phyloP scores from a whole-genome alignment of 1,139 yeast genomes.

The Fermentozyma sake region DNA sequence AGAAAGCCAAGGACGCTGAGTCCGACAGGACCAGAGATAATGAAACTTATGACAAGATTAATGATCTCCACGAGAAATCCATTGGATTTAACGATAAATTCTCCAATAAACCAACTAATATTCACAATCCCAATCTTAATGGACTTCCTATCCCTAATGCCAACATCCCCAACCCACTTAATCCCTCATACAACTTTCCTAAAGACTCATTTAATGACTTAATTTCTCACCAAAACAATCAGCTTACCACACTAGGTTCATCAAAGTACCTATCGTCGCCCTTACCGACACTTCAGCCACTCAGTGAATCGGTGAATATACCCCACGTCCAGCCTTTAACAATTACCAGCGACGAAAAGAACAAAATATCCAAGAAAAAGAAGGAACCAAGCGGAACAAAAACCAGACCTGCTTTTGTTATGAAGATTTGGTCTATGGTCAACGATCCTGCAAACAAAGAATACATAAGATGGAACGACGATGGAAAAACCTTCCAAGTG shows the following conservation, averaged over 20 bases:
- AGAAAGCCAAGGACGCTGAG: no score
- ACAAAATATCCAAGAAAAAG: slow-evolving; percentile 17
- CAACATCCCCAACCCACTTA: no score
- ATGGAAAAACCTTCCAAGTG: slow-evolving; percentile 83
- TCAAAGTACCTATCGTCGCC: slow-evolving; percentile 11
- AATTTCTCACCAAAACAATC: slow-evolving; percentile 6
- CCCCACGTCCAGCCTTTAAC: slow-evolving; percentile 18
- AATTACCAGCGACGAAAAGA: slow-evolving; percentile 4
- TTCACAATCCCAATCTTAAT: no score
- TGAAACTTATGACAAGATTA: no score
- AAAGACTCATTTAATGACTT: no score
- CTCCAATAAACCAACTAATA: no score
- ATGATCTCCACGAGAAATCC: no score
- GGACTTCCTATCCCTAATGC: no score
- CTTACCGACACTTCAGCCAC: slow-evolving; percentile 32
- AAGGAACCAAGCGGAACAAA: slow-evolving; percentile 36
- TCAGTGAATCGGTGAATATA: slow-evolving; percentile 32
- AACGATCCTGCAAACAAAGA: slow-evolving; percentile 69
- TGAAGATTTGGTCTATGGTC: slow-evolving; percentile 93
- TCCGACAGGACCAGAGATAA: no score
- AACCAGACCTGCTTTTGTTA: slow-evolving; percentile 78
- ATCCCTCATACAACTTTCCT: no score
- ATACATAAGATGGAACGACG: slow-evolving; percentile 78
- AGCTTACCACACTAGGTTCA: slow-evolving; percentile 9
- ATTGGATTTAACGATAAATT: no score